phyloP scores from a whole-genome alignment of 768 basidiomycete species.

The Hortiboletus campestris region DNA sequence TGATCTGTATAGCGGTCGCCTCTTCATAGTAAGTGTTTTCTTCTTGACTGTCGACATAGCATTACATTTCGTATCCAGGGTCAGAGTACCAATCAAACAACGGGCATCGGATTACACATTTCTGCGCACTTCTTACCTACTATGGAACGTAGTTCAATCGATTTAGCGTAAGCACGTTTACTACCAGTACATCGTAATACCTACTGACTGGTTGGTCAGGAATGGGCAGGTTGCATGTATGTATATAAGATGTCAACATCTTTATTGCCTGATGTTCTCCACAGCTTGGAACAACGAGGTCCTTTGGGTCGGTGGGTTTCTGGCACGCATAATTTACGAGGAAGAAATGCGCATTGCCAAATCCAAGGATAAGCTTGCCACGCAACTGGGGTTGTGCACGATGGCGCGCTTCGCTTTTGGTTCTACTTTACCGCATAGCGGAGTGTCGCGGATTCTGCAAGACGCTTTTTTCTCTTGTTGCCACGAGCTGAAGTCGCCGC shows the following conservation, averaged over 20 bases:
- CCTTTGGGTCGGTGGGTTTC: slow-evolving; percentile 75
- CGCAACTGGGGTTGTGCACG: slow-evolving; percentile 54
- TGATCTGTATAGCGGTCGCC: slow-evolving; percentile 6
- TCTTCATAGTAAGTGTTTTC: slow-evolving; percentile 11
- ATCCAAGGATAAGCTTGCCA: neutral
- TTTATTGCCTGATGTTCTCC: neutral
- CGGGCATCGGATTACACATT: slow-evolving; percentile 64
- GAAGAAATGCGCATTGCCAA: slow-evolving; percentile 51
- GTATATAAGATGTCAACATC: slow-evolving; percentile 16
- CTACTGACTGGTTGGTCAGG: slow-evolving; percentile 36
- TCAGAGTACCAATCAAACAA: slow-evolving; percentile 88
- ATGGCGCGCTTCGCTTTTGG: slow-evolving; percentile 80
- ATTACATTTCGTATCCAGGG: slow-evolving; percentile 44
- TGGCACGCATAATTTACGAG: slow-evolving; percentile 83
- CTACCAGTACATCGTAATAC: neutral
- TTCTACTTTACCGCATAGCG: slow-evolving; percentile 27
- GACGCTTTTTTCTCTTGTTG: slow-evolving; percentile 14
- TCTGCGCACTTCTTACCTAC: slow-evolving; percentile 90
- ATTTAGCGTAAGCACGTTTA: slow-evolving; percentile 61
- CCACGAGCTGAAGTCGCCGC: neutral
- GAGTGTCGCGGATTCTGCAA: slow-evolving; percentile 13
- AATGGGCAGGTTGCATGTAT: slow-evolving; percentile 81
- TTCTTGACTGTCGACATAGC: neutral
- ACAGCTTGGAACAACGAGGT: slow-evolving; percentile 90
- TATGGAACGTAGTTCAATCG: slow-evolving; percentile 90